phyloP scores from a whole-genome alignment of 148 eudicot genomes.

The Vaccinium vitisidaea region DNA sequence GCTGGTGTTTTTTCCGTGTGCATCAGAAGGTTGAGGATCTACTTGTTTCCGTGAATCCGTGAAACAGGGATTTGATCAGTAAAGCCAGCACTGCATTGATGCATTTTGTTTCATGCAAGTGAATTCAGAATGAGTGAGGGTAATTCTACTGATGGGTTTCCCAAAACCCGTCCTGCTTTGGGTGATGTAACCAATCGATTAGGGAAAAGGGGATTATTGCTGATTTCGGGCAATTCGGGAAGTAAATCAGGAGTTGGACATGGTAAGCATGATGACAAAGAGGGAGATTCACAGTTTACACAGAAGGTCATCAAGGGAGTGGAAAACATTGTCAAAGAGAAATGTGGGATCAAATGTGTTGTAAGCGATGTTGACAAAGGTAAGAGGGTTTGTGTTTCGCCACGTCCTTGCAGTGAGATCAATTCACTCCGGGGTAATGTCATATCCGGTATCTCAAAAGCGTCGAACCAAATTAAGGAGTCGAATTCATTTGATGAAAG shows the following conservation, averaged over 20 bases:
- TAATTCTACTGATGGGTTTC: constrained; percentile 29
- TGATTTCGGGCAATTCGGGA: constrained; percentile 24
- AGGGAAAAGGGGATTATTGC: constrained; percentile 43
- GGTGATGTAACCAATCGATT: constrained; percentile 58
- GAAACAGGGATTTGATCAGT: background rate
- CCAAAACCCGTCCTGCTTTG: constrained; percentile 29
- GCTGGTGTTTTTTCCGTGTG: background rate
- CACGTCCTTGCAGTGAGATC: constrained; percentile 27
- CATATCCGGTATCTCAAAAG: constrained; percentile 11
- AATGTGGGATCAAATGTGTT: constrained; percentile 10
- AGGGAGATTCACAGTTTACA: constrained; percentile 23
- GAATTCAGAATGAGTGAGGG: constrained; percentile 36
- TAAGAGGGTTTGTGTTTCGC: constrained; percentile 41
- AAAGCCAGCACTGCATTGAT: background rate
- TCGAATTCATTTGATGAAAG: background rate
- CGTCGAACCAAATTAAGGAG: constrained; percentile 25
- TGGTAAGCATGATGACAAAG: constrained; percentile 1
- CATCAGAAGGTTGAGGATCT: constrained; percentile 2
- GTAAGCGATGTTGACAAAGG: constrained; percentile 24
- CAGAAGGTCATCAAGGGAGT: constrained; percentile 35
- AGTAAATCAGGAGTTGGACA: constrained; percentile 27
- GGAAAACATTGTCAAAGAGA: constrained; percentile 37
- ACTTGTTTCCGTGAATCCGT: background rate
- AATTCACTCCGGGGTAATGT: constrained; percentile 25
- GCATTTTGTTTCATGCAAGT: background rate